phyloP scores from a whole-genome alignment of 331 rosid genomes.

The Cydonia oblonga region DNA sequence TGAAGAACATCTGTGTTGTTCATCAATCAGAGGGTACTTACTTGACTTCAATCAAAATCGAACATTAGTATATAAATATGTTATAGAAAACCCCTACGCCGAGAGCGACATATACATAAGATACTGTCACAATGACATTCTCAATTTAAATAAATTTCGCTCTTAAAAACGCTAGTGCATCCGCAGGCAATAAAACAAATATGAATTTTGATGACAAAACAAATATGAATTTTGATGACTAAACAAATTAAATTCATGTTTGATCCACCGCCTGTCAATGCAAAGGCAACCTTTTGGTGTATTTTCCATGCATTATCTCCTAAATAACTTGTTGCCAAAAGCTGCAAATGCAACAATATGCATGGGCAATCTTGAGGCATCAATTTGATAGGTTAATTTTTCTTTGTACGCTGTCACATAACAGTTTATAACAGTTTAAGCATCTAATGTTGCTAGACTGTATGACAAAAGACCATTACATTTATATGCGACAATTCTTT shows the following conservation, averaged over 20 bases:
- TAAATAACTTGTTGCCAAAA: too few species aligned
- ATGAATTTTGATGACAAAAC: constrained; percentile 21
- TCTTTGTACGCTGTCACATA: too few species aligned
- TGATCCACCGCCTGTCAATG: constrained; percentile 66
- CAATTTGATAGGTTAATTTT: too few species aligned
- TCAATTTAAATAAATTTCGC: too few species aligned
- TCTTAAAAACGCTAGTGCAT: constrained; percentile 1
- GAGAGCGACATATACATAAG: not conserved
- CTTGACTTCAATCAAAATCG: not conserved
- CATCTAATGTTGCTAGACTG: not conserved
- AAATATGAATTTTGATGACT: constrained; percentile 34
- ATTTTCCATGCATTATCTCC: too few species aligned
- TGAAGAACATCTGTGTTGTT: constrained; percentile 28
- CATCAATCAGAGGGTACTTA: not conserved
- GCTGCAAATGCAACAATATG: too few species aligned
- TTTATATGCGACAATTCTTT: too few species aligned
- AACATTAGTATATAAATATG: too few species aligned
- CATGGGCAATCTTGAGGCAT: too few species aligned
- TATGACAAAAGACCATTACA: not conserved
- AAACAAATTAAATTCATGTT: constrained; percentile 53
- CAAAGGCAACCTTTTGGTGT: constrained; percentile 15
- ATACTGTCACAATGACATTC: too few species aligned
- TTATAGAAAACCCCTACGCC: not conserved
- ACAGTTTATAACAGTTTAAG: not conserved
- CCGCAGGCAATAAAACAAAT: constrained; percentile 42